Conservation (phyloP, 352 stramenopile species). For the Plasmopara muralis region DNA sequence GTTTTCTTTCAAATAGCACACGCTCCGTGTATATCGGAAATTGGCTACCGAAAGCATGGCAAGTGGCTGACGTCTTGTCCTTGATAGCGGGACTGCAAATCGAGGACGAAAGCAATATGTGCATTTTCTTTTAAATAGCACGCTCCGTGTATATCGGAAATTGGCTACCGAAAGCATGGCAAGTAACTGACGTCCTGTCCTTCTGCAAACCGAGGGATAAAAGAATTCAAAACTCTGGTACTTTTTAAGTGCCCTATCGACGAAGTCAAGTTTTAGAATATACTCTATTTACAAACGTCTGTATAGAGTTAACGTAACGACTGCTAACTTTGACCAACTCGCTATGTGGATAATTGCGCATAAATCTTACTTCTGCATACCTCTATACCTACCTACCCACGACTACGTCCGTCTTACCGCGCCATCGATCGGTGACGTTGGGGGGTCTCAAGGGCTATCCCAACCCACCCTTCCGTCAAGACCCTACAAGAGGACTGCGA, state of each 20-base stretch:
- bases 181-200: too few species aligned
- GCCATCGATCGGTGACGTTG: constrained; percentile 1
- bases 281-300: too few species aligned
- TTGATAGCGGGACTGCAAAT: constrained; percentile 6
- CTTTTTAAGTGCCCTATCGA: constrained; percentile 3
- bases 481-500: not conserved
- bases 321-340: too few species aligned
- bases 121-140: not conserved
- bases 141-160: not conserved
- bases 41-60: too few species aligned
- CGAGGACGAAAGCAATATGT: not conserved
- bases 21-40: not conserved
- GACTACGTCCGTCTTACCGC: not conserved
- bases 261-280: not conserved
- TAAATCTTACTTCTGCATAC: too few species aligned
- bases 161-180: too few species aligned
- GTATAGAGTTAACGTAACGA: too few species aligned
- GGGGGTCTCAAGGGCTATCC: constrained; percentile 6
- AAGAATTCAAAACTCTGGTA: constrained; percentile 20
- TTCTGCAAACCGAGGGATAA: constrained; percentile 4
- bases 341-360: too few species aligned
- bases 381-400: constrained; percentile 2
- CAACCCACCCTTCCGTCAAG: constrained; percentile 12
- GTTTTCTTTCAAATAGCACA: not conserved
- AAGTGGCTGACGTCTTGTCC: too few species aligned